These are phyloP conservation scores for Rhizoctonia solani DNA, from an alignment of 1,284 basidiomycete genomes.

Conservation along the genomic window DNA sequence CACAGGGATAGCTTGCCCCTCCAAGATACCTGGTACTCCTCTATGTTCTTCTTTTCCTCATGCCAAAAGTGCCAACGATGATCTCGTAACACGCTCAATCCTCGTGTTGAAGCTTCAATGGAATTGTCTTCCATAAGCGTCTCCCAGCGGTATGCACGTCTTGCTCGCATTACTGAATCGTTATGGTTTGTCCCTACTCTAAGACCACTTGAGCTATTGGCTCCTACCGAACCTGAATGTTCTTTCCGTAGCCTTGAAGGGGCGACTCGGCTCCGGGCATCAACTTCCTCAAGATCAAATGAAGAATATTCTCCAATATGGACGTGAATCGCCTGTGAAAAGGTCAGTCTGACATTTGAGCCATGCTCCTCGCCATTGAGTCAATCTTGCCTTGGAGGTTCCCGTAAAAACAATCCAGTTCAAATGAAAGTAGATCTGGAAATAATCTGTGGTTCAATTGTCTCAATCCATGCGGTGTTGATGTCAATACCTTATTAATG, in stretches of 20 bases:
- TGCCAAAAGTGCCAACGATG: constrained; percentile 28
- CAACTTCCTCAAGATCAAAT: constrained; percentile 64
- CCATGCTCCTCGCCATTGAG: constrained; percentile 36
- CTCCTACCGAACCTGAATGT: background rate
- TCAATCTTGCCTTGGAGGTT: constrained; percentile 53
- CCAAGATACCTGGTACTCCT: constrained; percentile 47
- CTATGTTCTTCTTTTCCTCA: constrained; percentile 43
- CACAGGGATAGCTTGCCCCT: constrained; percentile 63
- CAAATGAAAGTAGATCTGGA: constrained; percentile 61
- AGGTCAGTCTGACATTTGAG: constrained; percentile 35
- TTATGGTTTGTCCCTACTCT: constrained; percentile 76
- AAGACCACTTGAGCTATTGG: constrained; percentile 50
- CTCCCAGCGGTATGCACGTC: constrained; percentile 57
- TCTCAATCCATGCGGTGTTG: background rate
- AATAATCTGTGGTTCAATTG: background rate
- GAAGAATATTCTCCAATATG: constrained; percentile 59
- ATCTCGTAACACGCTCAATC: constrained; percentile 62
- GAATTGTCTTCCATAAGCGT: background rate
- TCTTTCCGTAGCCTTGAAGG: constrained; percentile 49
- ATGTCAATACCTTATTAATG: constrained; percentile 64
- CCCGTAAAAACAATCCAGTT: constrained; percentile 72
- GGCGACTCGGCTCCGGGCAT: constrained; percentile 55
- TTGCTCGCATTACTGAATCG: constrained; percentile 59
- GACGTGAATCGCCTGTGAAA: constrained; percentile 60
- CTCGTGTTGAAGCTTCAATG: constrained; percentile 48